Percentiles rank a stretch among this genome's conserved stretches.
These are phyloP conservation scores for Myrmaecium sp. DNA, from an alignment of 2,329 filamentous ascomycete species.

Conservation along the genomic window DNA sequence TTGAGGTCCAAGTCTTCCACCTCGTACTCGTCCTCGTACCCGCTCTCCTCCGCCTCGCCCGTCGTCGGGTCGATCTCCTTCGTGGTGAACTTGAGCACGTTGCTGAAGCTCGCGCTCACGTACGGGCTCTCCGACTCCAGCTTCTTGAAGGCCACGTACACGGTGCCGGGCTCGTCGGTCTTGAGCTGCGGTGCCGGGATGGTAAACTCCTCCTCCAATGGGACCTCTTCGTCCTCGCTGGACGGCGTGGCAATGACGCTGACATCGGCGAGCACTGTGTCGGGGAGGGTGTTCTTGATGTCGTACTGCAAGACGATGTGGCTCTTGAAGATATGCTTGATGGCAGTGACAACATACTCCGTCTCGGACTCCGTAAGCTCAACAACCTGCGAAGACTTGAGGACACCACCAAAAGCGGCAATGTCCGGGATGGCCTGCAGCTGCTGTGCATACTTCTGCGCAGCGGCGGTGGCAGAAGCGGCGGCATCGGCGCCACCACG, in stretches of 20 bases:
- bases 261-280: constrained; percentile 37
- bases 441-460: constrained; percentile 79
- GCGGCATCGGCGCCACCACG: constrained; percentile 55
- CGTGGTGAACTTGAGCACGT: constrained; percentile 88
- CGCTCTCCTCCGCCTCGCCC: constrained; percentile 75
- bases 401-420: constrained; percentile 70
- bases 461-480: constrained; percentile 59
- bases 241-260: constrained; percentile 62
- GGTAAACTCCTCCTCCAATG: constrained; percentile 72
- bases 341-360: constrained; percentile 82
- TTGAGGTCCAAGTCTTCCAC: constrained; percentile 82
- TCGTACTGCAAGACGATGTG: constrained; percentile 93
- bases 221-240: constrained; percentile 61
- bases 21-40: constrained; percentile 97
- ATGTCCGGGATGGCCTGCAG: constrained; percentile 81
- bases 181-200: constrained; percentile 69
- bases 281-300: constrained; percentile 89
- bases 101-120: constrained; percentile 69
- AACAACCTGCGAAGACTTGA: constrained; percentile 75
- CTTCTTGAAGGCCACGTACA: constrained; percentile 92
- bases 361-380: constrained; percentile 95
- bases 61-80: constrained; percentile 95
- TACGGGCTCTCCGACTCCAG: constrained; percentile 58
- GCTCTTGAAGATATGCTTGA: constrained; percentile 98
- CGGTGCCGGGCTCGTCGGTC: constrained; percentile 75